phyloP scores from a whole-genome alignment of 495 filamentous ascomycete species.

The Aspergillus sclerotiicarbonarius region DNA sequence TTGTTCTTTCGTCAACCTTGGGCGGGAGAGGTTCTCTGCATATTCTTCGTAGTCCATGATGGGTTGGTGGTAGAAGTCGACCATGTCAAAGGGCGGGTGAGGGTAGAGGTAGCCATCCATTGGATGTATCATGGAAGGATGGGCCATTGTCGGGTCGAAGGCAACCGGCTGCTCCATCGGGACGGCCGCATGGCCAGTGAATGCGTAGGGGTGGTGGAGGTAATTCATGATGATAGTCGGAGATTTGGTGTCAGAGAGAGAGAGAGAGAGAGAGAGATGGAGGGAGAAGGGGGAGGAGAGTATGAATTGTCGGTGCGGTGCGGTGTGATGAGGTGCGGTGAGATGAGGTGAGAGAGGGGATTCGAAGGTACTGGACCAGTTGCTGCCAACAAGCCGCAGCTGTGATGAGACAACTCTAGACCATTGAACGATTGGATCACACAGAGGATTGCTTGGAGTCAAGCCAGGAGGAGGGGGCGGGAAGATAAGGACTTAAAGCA shows the following conservation, averaged over 20 bases:
- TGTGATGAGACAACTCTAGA: slow-evolving; percentile 18
- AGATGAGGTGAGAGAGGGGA: slow-evolving; percentile 7
- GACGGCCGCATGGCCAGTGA: slow-evolving; percentile 34
- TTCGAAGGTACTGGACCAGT: not conserved
- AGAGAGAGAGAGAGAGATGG: slow-evolving; percentile 5
- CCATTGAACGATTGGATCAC: slow-evolving; percentile 19
- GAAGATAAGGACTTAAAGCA: slow-evolving; percentile 10
- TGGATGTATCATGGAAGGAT: slow-evolving; percentile 43
- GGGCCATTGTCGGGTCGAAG: slow-evolving; percentile 41
- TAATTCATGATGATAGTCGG: slow-evolving; percentile 38
- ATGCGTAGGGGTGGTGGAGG: slow-evolving; percentile 45
- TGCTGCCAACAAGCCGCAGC: slow-evolving; percentile 9
- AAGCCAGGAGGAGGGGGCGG: slow-evolving; percentile 16
- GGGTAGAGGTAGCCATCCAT: slow-evolving; percentile 46
- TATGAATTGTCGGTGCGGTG: not conserved
- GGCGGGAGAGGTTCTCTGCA: slow-evolving; percentile 53
- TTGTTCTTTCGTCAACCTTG: slow-evolving; percentile 78
- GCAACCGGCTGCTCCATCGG: slow-evolving; percentile 42
- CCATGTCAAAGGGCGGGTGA: slow-evolving; percentile 44
- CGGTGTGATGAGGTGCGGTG: slow-evolving; percentile 3
- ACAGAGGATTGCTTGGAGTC: slow-evolving; percentile 6
- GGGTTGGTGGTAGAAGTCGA: slow-evolving; percentile 49
- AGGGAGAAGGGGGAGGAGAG: slow-evolving; percentile 9
- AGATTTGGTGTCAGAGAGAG: not conserved
- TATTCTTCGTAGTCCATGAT: slow-evolving; percentile 53